These are phyloP conservation scores for Kodamaea sp. DNA, from an alignment of 1,139 yeast species.

Conservation along the genomic window DNA sequence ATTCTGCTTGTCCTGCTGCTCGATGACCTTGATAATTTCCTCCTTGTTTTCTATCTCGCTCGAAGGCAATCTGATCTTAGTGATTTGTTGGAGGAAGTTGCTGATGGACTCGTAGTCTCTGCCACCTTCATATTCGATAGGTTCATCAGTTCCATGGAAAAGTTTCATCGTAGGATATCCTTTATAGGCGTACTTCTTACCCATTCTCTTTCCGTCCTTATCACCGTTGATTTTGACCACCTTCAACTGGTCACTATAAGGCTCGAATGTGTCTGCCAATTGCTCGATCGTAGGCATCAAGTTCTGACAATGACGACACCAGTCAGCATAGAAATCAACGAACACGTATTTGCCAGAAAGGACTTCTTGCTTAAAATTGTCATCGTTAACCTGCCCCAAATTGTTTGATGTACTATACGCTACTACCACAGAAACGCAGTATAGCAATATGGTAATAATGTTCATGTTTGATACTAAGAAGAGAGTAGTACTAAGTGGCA, in stretches of 20 bases:
- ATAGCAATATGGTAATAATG: neutral
- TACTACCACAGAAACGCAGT: constrained; percentile 2
- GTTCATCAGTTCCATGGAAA: constrained; percentile 52
- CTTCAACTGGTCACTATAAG: constrained; percentile 44
- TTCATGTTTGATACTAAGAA: too few relatives aligned
- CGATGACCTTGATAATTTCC: constrained; percentile 4
- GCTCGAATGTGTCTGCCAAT: constrained; percentile 52
- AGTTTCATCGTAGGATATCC: constrained; percentile 69
- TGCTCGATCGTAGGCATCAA: constrained; percentile 66
- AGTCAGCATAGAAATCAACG: constrained; percentile 75
- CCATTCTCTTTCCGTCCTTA: constrained; percentile 53
- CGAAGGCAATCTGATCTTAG: constrained; percentile 25
- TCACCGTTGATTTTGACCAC: constrained; percentile 71
- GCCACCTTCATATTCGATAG: constrained; percentile 49
- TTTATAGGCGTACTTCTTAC: constrained; percentile 54
- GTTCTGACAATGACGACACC: constrained; percentile 80
- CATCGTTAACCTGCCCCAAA: constrained; percentile 36
- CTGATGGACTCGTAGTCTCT: constrained; percentile 48
- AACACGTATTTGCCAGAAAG: constrained; percentile 62
- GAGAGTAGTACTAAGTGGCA: too few relatives aligned
- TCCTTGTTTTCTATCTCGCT: constrained; percentile 6
- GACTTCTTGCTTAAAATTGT: constrained; percentile 56
- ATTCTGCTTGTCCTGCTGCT: constrained; percentile 14
- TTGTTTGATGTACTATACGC: constrained; percentile 16
- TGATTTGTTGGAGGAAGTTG: constrained; percentile 46